phyloP scores from a whole-genome alignment of 2,329 filamentous ascomycete genomes.

The Ophiognomonia clavigignenti-juglandacearum region DNA sequence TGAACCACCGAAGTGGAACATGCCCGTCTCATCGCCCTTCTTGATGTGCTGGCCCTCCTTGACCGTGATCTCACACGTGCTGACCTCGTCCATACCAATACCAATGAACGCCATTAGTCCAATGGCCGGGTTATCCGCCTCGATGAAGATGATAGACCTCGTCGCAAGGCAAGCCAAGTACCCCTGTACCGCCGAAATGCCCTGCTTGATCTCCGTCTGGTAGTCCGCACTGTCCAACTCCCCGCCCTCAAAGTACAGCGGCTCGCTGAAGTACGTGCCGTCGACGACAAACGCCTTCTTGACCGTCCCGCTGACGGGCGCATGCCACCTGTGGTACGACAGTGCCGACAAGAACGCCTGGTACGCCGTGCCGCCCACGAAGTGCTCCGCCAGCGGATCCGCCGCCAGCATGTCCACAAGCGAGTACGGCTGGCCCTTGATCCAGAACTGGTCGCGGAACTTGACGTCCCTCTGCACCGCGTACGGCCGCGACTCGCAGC shows the following conservation, averaged over 20 bases:
- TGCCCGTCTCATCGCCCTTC: slow-evolving; percentile 69
- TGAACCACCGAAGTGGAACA: slow-evolving; percentile 78
- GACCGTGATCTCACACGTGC: slow-evolving; percentile 66
- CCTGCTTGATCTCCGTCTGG: slow-evolving; percentile 22
- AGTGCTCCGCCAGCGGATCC: slow-evolving; percentile 47
- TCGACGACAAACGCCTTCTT: slow-evolving; percentile 48
- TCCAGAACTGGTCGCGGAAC: slow-evolving; percentile 59
- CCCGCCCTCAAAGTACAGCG: slow-evolving; percentile 32
- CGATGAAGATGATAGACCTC: slow-evolving; percentile 54
- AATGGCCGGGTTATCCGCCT: slow-evolving; percentile 46
- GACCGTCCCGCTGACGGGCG: slow-evolving; percentile 60
- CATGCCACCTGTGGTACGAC: slow-evolving; percentile 69
- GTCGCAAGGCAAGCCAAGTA: slow-evolving; percentile 66
- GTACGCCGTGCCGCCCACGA: slow-evolving; percentile 62
- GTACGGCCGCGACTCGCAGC: slow-evolving; percentile 60
- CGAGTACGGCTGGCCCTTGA: slow-evolving; percentile 66
- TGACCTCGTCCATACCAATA: slow-evolving; percentile 74
- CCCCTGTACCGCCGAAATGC: slow-evolving; percentile 51
- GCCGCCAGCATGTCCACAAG: slow-evolving; percentile 58
- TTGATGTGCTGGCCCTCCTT: slow-evolving; percentile 58
- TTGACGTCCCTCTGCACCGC: slow-evolving; percentile 45
- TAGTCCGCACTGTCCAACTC: slow-evolving; percentile 29
- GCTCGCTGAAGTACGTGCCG: slow-evolving; percentile 66
- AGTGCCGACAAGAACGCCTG: slow-evolving; percentile 65
- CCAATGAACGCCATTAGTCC: slow-evolving; percentile 67